These are phyloP conservation scores for Nannochloropsis granulata DNA, from an alignment of 108 stramenopile species.

Conservation along the genomic window DNA sequence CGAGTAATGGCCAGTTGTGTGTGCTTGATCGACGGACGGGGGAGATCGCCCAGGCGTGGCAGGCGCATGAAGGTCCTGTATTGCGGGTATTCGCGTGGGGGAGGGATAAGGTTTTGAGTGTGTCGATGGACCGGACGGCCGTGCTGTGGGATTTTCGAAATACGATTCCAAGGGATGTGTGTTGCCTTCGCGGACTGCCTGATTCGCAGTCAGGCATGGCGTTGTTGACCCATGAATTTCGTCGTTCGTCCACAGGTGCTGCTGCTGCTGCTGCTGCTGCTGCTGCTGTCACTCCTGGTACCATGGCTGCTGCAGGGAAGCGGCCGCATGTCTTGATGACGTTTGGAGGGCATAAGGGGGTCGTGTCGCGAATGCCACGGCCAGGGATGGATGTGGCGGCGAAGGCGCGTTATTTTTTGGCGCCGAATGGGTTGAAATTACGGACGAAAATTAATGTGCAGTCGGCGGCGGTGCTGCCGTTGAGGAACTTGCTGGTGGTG, in stretches of 20 bases:
- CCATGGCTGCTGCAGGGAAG: not conserved
- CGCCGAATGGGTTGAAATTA: not conserved
- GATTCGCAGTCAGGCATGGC: not conserved
- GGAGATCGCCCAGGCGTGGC: not conserved
- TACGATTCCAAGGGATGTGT: not conserved
- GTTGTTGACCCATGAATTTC: not conserved
- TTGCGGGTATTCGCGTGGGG: not conserved
- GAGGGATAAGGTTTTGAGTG: not conserved
- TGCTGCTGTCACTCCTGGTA: not conserved
- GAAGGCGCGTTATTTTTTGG: not conserved
- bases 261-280: not conserved
- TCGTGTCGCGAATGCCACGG: not conserved
- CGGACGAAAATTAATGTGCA: not conserved
- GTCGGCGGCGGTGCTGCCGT: not conserved
- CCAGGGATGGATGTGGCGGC: not conserved
- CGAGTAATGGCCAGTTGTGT: not conserved
- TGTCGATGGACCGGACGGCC: conserved; percentile 9
- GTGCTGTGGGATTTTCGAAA: conserved; percentile 8
- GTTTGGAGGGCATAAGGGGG: not conserved
- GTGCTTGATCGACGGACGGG: not conserved
- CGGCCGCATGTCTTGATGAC: not conserved
- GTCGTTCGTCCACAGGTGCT: not conserved
- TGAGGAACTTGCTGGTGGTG: not conserved
- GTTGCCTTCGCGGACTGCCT: not conserved
- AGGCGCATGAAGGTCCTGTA: not conserved